Percentiles rank a stretch among this genome's conserved stretches.
Evolutionary conservation across 1,139 yeast genomes (phyloP).

Genomic region (Debaryomycetaceae sp.): DNA sequence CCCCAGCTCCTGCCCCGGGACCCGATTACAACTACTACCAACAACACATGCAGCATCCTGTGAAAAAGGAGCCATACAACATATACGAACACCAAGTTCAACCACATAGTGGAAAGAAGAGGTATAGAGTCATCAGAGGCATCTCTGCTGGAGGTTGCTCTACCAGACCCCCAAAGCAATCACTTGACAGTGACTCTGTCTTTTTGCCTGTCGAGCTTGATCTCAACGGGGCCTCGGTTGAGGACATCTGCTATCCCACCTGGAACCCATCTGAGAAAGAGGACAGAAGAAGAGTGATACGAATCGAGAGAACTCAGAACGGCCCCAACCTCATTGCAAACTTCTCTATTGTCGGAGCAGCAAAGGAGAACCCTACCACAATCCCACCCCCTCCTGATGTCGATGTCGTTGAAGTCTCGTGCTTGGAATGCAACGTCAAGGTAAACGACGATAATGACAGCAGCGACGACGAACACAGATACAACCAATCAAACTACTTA

Average conservation of each 20-base stretch:
- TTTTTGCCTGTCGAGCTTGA: conserved; percentile 47
- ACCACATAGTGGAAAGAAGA: conserved; percentile 9
- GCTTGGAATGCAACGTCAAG: conserved; percentile 44
- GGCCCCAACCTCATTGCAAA: conserved; percentile 45
- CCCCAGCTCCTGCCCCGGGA: neutral
- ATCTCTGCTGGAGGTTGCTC: conserved; percentile 57
- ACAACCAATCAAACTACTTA: conserved; percentile 8
- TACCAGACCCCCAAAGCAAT: conserved; percentile 52
- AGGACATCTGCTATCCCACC: conserved; percentile 46
- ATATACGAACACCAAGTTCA: conserved; percentile 1
- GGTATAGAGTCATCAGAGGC: conserved; percentile 51
- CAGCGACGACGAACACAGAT: conserved; percentile 13
- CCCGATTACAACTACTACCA: neutral
- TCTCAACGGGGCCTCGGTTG: conserved; percentile 40
- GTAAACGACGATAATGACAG: conserved; percentile 33
- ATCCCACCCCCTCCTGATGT: conserved; percentile 36
- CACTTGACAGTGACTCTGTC: conserved; percentile 26
- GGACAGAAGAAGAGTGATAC: conserved; percentile 54
- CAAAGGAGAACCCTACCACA: conserved; percentile 43
- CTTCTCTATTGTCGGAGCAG: conserved; percentile 52
- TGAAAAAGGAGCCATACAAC: conserved; percentile 4
- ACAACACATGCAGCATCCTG: neutral
- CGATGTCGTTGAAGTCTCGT: conserved; percentile 57
- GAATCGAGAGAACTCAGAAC: conserved; percentile 53
- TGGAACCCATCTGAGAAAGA: conserved; percentile 46